Percentiles rank a stretch among this genome's conserved stretches.
Conservation (phyloP, 2,329 filamentous ascomycete genomes). For the Lachnellula subtilissima region DNA sequence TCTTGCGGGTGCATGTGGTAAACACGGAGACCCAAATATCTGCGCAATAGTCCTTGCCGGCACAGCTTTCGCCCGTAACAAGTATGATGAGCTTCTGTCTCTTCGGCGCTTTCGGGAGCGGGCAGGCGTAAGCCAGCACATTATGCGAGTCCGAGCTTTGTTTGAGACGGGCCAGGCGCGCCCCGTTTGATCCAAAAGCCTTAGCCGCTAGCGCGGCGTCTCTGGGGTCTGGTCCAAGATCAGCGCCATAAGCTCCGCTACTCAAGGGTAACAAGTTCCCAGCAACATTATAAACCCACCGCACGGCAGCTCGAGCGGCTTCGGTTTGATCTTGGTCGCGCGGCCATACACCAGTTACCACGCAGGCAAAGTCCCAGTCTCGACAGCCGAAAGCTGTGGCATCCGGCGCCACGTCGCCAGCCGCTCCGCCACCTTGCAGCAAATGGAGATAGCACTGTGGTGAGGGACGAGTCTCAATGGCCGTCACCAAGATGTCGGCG, state of each 20-base stretch:
- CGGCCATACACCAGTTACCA: conserved; percentile 58
- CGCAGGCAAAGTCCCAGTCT: conserved; percentile 60
- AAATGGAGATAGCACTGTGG: conserved; percentile 56
- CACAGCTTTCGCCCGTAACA: conserved; percentile 43
- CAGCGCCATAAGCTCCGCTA: conserved; percentile 52
- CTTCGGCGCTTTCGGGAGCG: conserved; percentile 38
- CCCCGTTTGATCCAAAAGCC: conserved; percentile 53
- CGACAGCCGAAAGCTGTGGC: conserved; percentile 58
- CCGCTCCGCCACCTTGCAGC: conserved; percentile 52
- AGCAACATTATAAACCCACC: conserved; percentile 54
- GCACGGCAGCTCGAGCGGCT: conserved; percentile 34
- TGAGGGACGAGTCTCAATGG: conserved; percentile 36
- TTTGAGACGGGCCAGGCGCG: conserved; percentile 49
- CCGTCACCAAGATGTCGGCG: conserved; percentile 36
- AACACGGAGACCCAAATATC: conserved; percentile 45
- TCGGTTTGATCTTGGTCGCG: conserved; percentile 46
- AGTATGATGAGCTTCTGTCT: conserved; percentile 48
- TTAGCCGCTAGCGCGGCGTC: conserved; percentile 45
- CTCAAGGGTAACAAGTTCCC: conserved; percentile 44
- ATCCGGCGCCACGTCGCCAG: conserved; percentile 39
- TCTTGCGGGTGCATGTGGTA: conserved; percentile 18
- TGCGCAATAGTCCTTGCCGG: conserved; percentile 59
- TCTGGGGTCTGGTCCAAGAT: conserved; percentile 58
- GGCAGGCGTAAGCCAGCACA: conserved; percentile 52
- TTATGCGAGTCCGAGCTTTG: conserved; percentile 42